Conservation (phyloP, 2,329 filamentous ascomycete genomes). For the Fusarium neocosmosporiellum region DNA sequence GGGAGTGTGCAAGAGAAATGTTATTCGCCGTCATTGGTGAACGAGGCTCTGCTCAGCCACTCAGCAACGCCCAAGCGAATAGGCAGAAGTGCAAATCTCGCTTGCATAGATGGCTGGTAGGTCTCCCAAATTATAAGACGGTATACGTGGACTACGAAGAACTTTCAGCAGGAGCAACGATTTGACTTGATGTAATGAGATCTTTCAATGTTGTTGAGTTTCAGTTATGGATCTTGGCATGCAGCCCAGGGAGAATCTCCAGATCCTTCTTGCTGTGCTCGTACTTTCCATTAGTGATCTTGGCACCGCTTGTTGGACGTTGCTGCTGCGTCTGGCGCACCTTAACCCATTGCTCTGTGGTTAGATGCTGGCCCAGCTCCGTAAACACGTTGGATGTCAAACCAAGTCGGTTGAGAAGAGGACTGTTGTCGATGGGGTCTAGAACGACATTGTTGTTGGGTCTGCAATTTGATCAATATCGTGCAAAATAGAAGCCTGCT, state of each 20-base stretch:
- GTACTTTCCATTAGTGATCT: neutral
- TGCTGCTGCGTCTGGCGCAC: neutral
- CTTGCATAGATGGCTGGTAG: neutral
- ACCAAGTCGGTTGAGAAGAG: neutral
- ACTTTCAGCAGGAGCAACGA: neutral
- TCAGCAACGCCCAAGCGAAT: neutral
- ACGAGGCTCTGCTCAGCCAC: neutral
- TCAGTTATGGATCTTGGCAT: neutral
- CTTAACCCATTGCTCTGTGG: neutral
- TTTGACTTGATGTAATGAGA: neutral
- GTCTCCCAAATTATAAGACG: neutral
- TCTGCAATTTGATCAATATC: neutral
- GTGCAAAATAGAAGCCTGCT: neutral
- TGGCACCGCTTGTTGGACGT: neutral
- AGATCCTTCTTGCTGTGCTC: neutral
- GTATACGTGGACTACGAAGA: neutral
- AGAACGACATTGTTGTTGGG: neutral
- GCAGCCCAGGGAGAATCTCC: neutral
- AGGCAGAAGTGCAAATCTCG: neutral
- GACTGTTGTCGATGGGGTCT: neutral
- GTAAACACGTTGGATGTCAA: neutral
- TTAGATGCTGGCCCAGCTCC: neutral
- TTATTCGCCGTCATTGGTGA: neutral
- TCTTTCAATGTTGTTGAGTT: neutral
- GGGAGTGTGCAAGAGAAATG: neutral